Conservation (phyloP, 2,329 filamentous ascomycete genomes). For the Myotisia sp. region DNA sequence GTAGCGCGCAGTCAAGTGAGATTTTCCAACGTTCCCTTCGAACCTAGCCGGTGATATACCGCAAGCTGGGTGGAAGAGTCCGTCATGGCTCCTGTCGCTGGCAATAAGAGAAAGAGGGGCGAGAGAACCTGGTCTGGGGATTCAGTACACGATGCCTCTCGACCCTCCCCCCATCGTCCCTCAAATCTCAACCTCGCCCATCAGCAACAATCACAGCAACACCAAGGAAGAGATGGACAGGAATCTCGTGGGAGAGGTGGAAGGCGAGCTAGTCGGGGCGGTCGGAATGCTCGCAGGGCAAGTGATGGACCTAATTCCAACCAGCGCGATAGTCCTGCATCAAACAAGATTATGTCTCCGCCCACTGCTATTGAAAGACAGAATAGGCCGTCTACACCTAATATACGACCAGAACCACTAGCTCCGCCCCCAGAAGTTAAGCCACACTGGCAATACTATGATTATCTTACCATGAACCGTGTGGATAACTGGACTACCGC, state of each 20-base stretch:
- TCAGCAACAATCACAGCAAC: slow-evolving; percentile 31
- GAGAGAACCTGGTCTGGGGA: slow-evolving; percentile 33
- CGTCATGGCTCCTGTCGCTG: slow-evolving; percentile 37
- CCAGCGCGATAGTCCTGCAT: slow-evolving; percentile 18
- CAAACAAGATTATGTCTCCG: slow-evolving; percentile 18
- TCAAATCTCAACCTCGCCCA: slow-evolving; percentile 39
- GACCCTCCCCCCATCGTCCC: slow-evolving; percentile 35
- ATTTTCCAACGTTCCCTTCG: too few species aligned
- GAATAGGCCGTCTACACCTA: slow-evolving; percentile 17
- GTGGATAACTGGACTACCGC: slow-evolving; percentile 52
- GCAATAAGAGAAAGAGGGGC: slow-evolving; percentile 42
- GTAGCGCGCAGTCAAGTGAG: too few species aligned
- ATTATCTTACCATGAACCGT: slow-evolving; percentile 57
- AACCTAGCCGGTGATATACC: too few species aligned
- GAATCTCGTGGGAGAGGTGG: slow-evolving; percentile 27
- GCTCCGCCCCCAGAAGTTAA: slow-evolving; percentile 13
- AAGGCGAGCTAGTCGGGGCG: slow-evolving; percentile 26
- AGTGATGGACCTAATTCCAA: slow-evolving; percentile 25
- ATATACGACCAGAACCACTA: slow-evolving; percentile 17
- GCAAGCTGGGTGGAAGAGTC: too few species aligned
- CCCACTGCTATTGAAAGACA: slow-evolving; percentile 19
- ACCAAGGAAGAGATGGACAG: slow-evolving; percentile 22
- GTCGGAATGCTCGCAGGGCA: slow-evolving; percentile 24
- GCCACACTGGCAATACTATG: slow-evolving; percentile 49
- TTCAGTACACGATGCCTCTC: slow-evolving; percentile 24